Percentiles rank a stretch among this genome's conserved stretches.
Conservation (phyloP, 768 basidiomycete species). For the Chiua virens region DNA sequence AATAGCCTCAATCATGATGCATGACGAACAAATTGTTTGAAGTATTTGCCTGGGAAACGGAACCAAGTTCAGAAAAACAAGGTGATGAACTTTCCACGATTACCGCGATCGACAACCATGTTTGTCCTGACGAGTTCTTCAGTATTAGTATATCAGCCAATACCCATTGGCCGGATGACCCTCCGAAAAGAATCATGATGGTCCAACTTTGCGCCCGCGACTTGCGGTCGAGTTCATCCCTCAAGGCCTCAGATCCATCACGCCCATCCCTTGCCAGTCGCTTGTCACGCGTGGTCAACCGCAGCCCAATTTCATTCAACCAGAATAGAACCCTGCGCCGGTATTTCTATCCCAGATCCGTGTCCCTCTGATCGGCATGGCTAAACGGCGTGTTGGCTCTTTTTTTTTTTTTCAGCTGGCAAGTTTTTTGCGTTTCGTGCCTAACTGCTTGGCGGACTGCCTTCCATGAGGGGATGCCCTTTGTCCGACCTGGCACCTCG, state of each 20-base stretch:
- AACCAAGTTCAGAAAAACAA: constrained; percentile 1
- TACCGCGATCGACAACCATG: constrained; percentile 11
- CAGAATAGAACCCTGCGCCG: constrained; percentile 3
- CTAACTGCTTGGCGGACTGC: constrained; percentile 15
- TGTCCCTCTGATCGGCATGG: constrained; percentile 9
- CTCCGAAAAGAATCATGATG: constrained; percentile 18
- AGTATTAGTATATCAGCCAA: constrained; percentile 20
- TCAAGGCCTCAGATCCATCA: constrained; percentile 4
- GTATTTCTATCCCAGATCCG: constrained; percentile 14
- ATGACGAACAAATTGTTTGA: not conserved
- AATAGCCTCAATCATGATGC: not conserved
- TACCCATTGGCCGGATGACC: constrained; percentile 4
- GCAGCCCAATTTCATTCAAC: constrained; percentile 4
- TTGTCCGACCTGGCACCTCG: constrained; percentile 23
- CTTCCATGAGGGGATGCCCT: constrained; percentile 29
- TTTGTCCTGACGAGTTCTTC: not conserved
- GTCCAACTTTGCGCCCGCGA: constrained; percentile 9
- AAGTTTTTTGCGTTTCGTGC: constrained; percentile 18
- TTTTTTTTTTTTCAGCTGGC: constrained; percentile 8
- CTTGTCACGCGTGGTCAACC: not conserved
- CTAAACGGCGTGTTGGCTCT: constrained; percentile 9
- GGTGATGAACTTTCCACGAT: constrained; percentile 6
- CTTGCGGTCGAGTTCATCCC: not conserved
- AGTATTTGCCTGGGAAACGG: constrained; percentile 16
- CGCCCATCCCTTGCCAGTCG: not conserved